Evolutionary conservation across 441 rosid species (phyloP).

Genomic region (Hura crepitans): DNA sequence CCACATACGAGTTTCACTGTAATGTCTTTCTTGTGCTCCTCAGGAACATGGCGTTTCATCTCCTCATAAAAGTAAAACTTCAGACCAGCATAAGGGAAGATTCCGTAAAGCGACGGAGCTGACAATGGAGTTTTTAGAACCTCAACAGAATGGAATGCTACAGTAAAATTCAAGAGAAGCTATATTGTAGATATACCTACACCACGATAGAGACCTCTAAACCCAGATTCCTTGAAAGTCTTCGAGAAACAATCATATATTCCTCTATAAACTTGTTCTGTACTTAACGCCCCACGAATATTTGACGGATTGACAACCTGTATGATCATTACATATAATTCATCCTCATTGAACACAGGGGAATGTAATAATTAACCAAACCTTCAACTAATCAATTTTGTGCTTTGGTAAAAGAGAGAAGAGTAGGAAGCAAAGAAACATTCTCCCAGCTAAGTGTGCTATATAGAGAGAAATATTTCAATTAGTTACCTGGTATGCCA

Average conservation of each 20-base stretch:
- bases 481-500: slow-evolving; percentile 76
- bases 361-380: background rate
- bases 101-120: slow-evolving; percentile 94
- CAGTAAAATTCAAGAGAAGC: slow-evolving; percentile 16
- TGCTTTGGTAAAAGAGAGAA: background rate
- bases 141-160: slow-evolving; percentile 9
- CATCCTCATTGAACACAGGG: slow-evolving; percentile 3
- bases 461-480: background rate
- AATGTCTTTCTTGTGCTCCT: slow-evolving; percentile 65
- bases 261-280: slow-evolving; percentile 58
- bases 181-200: slow-evolving; percentile 49
- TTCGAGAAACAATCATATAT: slow-evolving; percentile 70
- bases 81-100: slow-evolving; percentile 93
- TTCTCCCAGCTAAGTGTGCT: background rate
- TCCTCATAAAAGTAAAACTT: slow-evolving; percentile 93
- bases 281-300: slow-evolving; percentile 27
- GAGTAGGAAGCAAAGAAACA: slow-evolving; percentile 2
- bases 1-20: slow-evolving; percentile 70
- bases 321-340: slow-evolving; percentile 24
- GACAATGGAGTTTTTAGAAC: slow-evolving; percentile 24
- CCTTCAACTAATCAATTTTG: background rate
- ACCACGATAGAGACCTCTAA: slow-evolving; percentile 83
- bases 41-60: slow-evolving; percentile 83
- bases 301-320: slow-evolving; percentile 66
- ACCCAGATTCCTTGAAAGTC: slow-evolving; percentile 65